Evolutionary conservation across 1,284 basidiomycete species (phyloP), one percentile per base, ranked within the genome.

Genomic region (Schizophyllum commune): DNA sequence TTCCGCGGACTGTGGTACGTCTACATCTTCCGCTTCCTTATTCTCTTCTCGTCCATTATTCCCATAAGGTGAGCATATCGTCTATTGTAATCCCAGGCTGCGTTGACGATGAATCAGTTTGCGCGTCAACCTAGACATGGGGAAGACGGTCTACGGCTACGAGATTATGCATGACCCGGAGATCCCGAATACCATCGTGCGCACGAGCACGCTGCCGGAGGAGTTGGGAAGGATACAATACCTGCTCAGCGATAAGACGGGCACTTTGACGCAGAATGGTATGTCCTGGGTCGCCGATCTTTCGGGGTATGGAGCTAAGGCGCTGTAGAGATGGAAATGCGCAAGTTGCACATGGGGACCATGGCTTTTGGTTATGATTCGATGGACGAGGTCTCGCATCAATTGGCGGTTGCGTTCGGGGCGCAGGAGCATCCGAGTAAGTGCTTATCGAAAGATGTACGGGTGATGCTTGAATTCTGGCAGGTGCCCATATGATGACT

Each of bases 101-200:
- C n/a, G n/a, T n/a, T n/a, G n/a, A n/a, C n/a, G n/a, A n/a, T n/a
- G n/a, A n/a, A n/a, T n/a, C 62, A 98, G 94, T 80, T 79, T 99
- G 59, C 91, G 97, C 27, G 96, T 99, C 63, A 99, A 99, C 69
- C 82, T 99, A 58, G 97, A 99, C 73, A 98, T 99, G 96, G 97
- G 96, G 63, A 99, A 99, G 78, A 98, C 96, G 0, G 92, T 98
- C 53, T 99, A 99, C 69, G 94, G 94, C 0, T 87, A 91, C 56
- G 92, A 96, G 68, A 99, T 99, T 63, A 94, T 96, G 88, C 87
- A 84, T 63, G 97, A 99, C 74, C 70, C 70, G 53, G 94, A 98
- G 74, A 99, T 99, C 66, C 93, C 94, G 0, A 86, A 88, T 57
- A 98, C 97, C 1, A 96, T 99, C 64, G 97, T 99, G 2, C 83